phyloP scores from a whole-genome alignment of 192 early-diverging fungal species.

The Rhizophagus clarus region DNA sequence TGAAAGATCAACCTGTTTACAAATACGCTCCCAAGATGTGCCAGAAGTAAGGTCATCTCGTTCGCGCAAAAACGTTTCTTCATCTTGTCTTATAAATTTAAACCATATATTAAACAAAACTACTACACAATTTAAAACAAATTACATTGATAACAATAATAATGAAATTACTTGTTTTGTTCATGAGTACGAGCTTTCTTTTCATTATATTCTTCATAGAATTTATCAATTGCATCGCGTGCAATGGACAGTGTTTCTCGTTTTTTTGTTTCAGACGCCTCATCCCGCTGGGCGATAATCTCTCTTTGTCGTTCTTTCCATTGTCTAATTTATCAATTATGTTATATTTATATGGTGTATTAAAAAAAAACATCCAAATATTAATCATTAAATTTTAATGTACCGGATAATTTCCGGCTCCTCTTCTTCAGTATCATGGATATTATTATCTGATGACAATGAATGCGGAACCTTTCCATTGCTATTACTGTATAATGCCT shows the following conservation, averaged over 20 bases:
- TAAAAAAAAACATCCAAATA: background rate
- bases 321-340: constrained; percentile 42
- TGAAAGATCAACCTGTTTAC: constrained; percentile 65
- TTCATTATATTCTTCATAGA: constrained; percentile 82
- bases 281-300: constrained; percentile 63
- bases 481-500: background rate
- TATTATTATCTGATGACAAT: background rate
- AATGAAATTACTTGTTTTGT: constrained; percentile 61
- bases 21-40: constrained; percentile 74
- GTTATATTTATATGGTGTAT: background rate
- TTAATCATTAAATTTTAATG: background rate
- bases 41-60: constrained; percentile 56
- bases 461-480: background rate
- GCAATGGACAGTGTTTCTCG: constrained; percentile 63
- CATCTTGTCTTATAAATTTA: constrained; percentile 38
- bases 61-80: constrained; percentile 45
- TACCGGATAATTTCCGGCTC: constrained; percentile 9
- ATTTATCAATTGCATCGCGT: constrained; percentile 68
- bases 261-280: constrained; percentile 50
- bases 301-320: constrained; percentile 67
- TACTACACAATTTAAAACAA: background rate
- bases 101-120: constrained; percentile 17
- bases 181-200: constrained; percentile 66
- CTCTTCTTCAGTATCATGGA: background rate
- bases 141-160: background rate